A percentile compares a stretch with the other conserved stretches of the same genome.
Evolutionary conservation across 148 eudicot genomes (phyloP).

Genomic region (Spergularia bocconei): DNA sequence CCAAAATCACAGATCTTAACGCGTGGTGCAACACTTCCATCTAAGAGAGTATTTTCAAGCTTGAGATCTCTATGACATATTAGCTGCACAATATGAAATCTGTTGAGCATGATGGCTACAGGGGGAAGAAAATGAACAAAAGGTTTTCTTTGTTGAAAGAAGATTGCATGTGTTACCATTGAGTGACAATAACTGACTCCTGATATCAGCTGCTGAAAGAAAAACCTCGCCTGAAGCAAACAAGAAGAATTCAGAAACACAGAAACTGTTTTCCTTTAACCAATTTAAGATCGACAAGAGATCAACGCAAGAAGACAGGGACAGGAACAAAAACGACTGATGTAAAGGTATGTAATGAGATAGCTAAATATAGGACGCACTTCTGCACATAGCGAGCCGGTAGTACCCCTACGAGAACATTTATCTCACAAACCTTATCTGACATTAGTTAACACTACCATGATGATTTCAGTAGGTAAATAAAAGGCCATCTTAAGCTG

Average conservation of each 20-base stretch:
- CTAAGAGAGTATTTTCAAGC: constrained; percentile 79
- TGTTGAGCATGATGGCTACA: not conserved
- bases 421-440: no score
- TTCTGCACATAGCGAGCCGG: not conserved
- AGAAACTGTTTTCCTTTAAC: not conserved
- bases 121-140: not conserved
- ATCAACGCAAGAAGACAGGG: not conserved
- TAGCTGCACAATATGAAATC: constrained; percentile 45
- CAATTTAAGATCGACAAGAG: not conserved
- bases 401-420: not conserved
- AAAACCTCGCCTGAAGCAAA: constrained; percentile 72
- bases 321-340: not conserved
- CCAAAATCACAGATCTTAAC: constrained; percentile 94
- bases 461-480: no score
- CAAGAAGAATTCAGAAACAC: not conserved
- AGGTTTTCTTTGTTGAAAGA: not conserved
- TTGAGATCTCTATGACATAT: constrained; percentile 93
- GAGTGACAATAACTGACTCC: constrained; percentile 95
- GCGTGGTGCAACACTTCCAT: constrained; percentile 86
- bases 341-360: not conserved
- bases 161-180: constrained; percentile 49
- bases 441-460: no score
- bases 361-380: not conserved
- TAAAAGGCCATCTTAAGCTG: no score
- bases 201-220: constrained; percentile 89